A percentile compares a stretch with the other conserved stretches of the same genome.
Evolutionary conservation across 2,329 filamentous ascomycete genomes (phyloP).

Genomic region (Aspergillus neotritici): DNA sequence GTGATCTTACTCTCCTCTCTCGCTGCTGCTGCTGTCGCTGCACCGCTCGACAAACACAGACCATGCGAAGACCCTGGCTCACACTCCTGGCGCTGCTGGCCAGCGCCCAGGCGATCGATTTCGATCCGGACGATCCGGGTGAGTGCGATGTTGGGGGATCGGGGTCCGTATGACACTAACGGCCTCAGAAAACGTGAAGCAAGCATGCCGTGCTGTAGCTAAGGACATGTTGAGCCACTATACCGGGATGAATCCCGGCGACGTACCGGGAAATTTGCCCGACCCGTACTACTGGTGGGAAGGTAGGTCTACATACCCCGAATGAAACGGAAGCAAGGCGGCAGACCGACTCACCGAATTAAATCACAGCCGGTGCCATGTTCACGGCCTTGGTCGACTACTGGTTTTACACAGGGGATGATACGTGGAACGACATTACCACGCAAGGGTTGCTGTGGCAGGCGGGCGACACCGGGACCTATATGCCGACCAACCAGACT

Average conservation of each 20-base stretch:
- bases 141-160: neutral
- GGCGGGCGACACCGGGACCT: conserved; percentile 32
- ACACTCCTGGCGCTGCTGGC: conserved; percentile 7
- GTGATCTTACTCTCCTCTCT: neutral
- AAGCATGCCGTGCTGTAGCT: conserved; percentile 41
- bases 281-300: conserved; percentile 46
- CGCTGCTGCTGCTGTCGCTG: too few relatives aligned
- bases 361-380: conserved; percentile 33
- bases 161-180: conserved; percentile 32
- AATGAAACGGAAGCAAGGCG: too few relatives aligned
- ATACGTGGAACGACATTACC: conserved; percentile 35
- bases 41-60: neutral
- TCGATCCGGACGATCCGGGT: conserved; percentile 13
- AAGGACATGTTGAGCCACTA: conserved; percentile 50
- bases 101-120: conserved; percentile 12
- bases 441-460: conserved; percentile 36
- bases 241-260: conserved; percentile 42
- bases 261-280: conserved; percentile 48
- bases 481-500: conserved; percentile 40
- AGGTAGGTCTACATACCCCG: neutral
- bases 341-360: too few relatives aligned
- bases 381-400: conserved; percentile 39
- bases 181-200: conserved; percentile 27
- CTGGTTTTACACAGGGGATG: conserved; percentile 40
- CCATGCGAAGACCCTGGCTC: conserved; percentile 15